Evolutionary conservation across 1,284 basidiomycete species (phyloP).

Genomic region (Ustilago loliicola): DNA sequence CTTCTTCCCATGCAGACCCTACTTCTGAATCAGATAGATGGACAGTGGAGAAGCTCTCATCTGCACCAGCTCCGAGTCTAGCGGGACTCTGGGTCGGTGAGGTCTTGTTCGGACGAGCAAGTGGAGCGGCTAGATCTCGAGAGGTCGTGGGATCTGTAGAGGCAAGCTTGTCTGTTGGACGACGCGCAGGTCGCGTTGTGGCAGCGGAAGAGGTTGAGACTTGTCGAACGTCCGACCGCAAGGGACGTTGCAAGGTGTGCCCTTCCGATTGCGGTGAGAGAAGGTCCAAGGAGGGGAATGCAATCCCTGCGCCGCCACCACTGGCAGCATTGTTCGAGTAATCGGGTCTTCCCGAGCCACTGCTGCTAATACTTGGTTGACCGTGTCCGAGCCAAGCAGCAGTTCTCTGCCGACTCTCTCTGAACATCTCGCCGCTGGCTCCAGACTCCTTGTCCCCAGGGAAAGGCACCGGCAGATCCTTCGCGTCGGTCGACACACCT

Average conservation of each 20-base stretch:
- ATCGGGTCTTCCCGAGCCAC: background rate
- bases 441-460: background rate
- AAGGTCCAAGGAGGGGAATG: constrained; percentile 48
- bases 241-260: constrained; percentile 22
- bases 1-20: constrained; percentile 52
- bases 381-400: constrained; percentile 44
- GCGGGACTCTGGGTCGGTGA: constrained; percentile 20
- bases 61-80: constrained; percentile 11
- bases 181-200: constrained; percentile 28
- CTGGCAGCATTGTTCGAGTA: constrained; percentile 2
- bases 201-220: constrained; percentile 41
- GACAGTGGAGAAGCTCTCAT: constrained; percentile 49
- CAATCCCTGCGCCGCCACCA: constrained; percentile 22
- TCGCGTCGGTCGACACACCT: background rate
- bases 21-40: constrained; percentile 45
- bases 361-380: background rate
- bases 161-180: constrained; percentile 3
- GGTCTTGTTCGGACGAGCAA: background rate
- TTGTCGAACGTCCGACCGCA: constrained; percentile 34
- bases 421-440: constrained; percentile 17
- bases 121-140: background rate
- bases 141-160: constrained; percentile 13
- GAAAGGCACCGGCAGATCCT: background rate
- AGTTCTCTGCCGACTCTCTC: constrained; percentile 36
- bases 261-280: constrained; percentile 22